A percentile compares a stretch with the other conserved stretches of the same genome.
Conservation (phyloP, 805 yeast species). For the Teunomyces kruisii region DNA sequence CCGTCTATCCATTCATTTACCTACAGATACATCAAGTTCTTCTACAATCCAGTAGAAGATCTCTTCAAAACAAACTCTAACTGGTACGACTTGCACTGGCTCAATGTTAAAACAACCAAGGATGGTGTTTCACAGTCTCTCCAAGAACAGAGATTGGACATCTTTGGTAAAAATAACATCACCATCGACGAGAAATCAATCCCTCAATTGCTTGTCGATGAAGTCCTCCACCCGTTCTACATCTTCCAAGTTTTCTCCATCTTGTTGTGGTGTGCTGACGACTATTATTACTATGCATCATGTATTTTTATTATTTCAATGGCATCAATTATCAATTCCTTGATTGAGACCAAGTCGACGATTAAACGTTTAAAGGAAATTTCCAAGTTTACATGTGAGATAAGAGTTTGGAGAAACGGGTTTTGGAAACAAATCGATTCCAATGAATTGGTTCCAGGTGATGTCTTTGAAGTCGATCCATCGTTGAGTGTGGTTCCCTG, state of each 20-base stretch:
- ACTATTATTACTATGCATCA: constrained; percentile 88
- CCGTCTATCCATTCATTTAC: constrained; percentile 70
- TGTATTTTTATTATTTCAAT: constrained; percentile 89
- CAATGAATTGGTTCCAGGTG: constrained; percentile 90
- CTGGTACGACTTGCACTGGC: constrained; percentile 88
- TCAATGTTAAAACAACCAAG: constrained; percentile 49
- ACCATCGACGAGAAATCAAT: constrained; percentile 74
- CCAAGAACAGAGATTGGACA: constrained; percentile 65
- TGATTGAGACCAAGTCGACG: constrained; percentile 81
- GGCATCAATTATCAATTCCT: constrained; percentile 73
- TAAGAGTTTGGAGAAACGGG: constrained; percentile 87
- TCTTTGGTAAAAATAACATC: constrained; percentile 77
- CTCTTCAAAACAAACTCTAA: constrained; percentile 77
- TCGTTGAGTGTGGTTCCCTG: constrained; percentile 74
- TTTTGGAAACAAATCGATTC: constrained; percentile 86
- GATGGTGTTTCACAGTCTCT: constrained; percentile 71
- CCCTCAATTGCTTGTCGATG: constrained; percentile 69
- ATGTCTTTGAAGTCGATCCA: constrained; percentile 90
- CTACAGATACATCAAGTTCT: constrained; percentile 79
- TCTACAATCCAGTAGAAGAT: constrained; percentile 86
- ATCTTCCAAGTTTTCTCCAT: constrained; percentile 93
- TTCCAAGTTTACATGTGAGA: constrained; percentile 72
- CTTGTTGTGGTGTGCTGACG: constrained; percentile 87
- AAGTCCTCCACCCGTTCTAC: constrained; percentile 92
- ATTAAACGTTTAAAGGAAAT: constrained; percentile 70